Conservation (phyloP, 1,139 yeast genomes). For the Yamadazyma diospyri region DNA sequence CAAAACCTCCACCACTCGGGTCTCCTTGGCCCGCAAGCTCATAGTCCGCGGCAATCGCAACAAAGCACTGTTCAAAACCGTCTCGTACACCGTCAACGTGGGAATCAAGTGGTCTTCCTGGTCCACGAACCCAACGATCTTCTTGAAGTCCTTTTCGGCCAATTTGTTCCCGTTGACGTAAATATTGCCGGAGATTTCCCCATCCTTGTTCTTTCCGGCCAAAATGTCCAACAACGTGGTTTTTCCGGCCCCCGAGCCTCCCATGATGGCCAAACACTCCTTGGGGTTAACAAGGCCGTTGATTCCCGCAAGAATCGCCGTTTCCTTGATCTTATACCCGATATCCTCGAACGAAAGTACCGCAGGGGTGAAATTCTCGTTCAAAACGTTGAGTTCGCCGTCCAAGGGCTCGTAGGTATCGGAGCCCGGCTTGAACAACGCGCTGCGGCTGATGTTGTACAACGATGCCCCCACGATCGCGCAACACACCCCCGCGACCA, state of each 20-base stretch:
- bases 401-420: conserved; percentile 23
- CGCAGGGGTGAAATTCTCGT: conserved; percentile 68
- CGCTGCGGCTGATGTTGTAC: conserved; percentile 58
- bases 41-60: conserved; percentile 78
- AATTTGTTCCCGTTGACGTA: conserved; percentile 67
- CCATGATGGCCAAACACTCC: conserved; percentile 93
- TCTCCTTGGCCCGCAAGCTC: conserved; percentile 67
- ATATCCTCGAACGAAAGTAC: conserved; percentile 73
- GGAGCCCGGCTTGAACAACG: conserved; percentile 46
- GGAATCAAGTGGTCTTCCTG: conserved; percentile 92
- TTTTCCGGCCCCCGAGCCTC: conserved; percentile 98
- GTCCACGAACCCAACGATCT: conserved; percentile 91
- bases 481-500: conserved; percentile 43
- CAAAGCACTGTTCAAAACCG: conserved; percentile 88
- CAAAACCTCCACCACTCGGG: conserved; percentile 81
- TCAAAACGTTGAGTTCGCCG: conserved; percentile 39
- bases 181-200: conserved; percentile 60
- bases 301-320: conserved; percentile 52
- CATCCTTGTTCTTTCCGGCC: conserved; percentile 84
- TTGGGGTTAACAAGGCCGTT: conserved; percentile 83
- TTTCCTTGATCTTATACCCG: conserved; percentile 52
- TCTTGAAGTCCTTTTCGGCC: conserved; percentile 45
- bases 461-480: conserved; percentile 39
- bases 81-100: conserved; percentile 91
- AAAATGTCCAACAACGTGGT: conserved; percentile 87